phyloP scores from a whole-genome alignment of 768 basidiomycete genomes.

The Kondoa malvinella region DNA sequence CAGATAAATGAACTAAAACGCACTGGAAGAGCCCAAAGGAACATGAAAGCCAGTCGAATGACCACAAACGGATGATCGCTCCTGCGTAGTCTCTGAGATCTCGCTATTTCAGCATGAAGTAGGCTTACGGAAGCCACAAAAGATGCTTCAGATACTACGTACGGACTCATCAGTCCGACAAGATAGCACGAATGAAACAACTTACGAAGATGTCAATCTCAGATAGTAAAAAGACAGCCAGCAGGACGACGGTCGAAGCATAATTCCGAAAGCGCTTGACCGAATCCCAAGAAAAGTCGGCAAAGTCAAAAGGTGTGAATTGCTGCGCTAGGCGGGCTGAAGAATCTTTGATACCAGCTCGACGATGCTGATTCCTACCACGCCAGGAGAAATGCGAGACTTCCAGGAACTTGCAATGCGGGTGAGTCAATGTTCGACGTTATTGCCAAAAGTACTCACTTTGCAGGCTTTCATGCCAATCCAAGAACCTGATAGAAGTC shows the following conservation, averaged over 20 bases:
- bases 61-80: conserved; percentile 70
- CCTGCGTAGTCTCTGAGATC: conserved; percentile 26
- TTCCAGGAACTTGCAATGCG: not conserved
- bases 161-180: not conserved
- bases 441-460: not conserved
- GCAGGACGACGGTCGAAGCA: conserved; percentile 7
- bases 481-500: not conserved
- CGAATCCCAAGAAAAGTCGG: conserved; percentile 7
- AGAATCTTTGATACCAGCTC: not conserved
- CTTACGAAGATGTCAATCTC: conserved; percentile 6
- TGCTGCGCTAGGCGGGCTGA: not conserved
- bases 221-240: conserved; percentile 1
- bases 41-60: conserved; percentile 52
- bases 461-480: conserved; percentile 9
- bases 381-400: conserved; percentile 6
- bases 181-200: not conserved
- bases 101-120: conserved; percentile 58
- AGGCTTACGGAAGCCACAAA: not conserved
- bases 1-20: not conserved
- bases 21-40: conserved; percentile 65
- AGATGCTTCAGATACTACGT: conserved; percentile 9
- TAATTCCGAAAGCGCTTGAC: conserved; percentile 9
- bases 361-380: conserved; percentile 1
- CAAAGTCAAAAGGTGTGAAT: conserved; percentile 7
- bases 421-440: not conserved